Evolutionary conservation across 2,329 filamentous ascomycete genomes (phyloP).

Genomic region (Aspergillus arachidicola): DNA sequence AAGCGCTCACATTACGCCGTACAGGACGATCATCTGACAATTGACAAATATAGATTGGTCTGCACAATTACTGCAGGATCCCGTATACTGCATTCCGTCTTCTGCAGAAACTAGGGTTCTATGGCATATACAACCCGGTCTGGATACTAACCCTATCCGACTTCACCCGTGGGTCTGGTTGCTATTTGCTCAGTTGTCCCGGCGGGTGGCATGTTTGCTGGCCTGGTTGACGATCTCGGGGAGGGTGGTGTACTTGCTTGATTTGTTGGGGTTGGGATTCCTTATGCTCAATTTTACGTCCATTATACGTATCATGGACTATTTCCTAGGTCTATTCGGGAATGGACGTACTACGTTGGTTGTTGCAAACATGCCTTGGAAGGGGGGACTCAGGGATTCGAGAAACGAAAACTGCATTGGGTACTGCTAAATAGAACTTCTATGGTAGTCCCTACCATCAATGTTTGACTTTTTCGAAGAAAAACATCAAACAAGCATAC

Average conservation of each 20-base stretch:
- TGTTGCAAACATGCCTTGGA: background rate
- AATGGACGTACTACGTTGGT: background rate
- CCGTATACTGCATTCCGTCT: background rate
- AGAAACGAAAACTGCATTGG: constrained; percentile 19
- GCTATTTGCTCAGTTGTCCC: background rate
- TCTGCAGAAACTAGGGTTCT: background rate
- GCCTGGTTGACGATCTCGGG: background rate
- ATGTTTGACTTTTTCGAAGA: constrained; percentile 21
- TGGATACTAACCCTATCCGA: background rate
- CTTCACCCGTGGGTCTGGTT: background rate
- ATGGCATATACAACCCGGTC: background rate
- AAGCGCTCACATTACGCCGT: background rate
- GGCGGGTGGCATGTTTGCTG: background rate
- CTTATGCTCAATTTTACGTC: background rate
- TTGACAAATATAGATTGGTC: background rate
- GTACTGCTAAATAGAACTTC: constrained; percentile 25
- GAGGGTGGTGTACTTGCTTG: background rate
- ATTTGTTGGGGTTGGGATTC: background rate
- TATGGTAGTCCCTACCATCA: constrained; percentile 23
- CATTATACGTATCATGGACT: background rate
- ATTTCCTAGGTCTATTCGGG: background rate
- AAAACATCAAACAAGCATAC: constrained; percentile 34
- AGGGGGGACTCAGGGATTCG: background rate
- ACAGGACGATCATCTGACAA: background rate
- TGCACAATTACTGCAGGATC: background rate